Conservation (phyloP, 805 yeast genomes). For the Wickerhamomyces rabaulensis region DNA sequence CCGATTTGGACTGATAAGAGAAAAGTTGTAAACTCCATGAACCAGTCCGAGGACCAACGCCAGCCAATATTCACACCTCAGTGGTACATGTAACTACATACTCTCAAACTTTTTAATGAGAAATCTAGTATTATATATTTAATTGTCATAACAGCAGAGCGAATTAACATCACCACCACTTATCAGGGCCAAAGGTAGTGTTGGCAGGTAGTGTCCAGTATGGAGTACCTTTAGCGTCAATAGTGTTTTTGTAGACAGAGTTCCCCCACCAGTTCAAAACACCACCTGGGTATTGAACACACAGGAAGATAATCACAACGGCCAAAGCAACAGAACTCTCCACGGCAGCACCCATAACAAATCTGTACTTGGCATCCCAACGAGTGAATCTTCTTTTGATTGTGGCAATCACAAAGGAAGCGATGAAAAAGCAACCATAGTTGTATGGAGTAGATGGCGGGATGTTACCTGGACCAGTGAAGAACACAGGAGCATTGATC, state of each 20-base stretch:
- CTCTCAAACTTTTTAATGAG: no score
- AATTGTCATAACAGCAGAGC: no score
- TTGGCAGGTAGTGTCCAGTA: constrained; percentile 33
- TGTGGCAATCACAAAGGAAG: constrained; percentile 39
- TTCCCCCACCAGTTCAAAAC: constrained; percentile 57
- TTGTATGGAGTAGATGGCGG: constrained; percentile 76
- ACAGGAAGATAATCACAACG: constrained; percentile 48
- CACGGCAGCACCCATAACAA: constrained; percentile 54
- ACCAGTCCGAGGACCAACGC: no score
- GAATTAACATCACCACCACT: constrained; percentile 1
- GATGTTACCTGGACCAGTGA: constrained; percentile 52
- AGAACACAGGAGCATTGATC: constrained; percentile 59
- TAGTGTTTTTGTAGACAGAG: constrained; percentile 36
- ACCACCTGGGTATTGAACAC: constrained; percentile 42
- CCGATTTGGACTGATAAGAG: not conserved
- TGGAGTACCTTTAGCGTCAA: constrained; percentile 30
- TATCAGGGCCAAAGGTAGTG: constrained; percentile 31
- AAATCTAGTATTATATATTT: no score
- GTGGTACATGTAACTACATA: no score
- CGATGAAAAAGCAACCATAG: constrained; percentile 47
- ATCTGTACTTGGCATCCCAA: constrained; percentile 61
- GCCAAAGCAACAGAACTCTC: constrained; percentile 61
- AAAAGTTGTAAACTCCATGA: no score
- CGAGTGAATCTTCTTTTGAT: constrained; percentile 41
- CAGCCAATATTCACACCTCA: no score